A percentile compares a stretch with the other conserved stretches of the same genome.
These are phyloP conservation scores for Geotrichum histeridarum DNA, from an alignment of 1,139 yeast species.

Conservation along the genomic window DNA sequence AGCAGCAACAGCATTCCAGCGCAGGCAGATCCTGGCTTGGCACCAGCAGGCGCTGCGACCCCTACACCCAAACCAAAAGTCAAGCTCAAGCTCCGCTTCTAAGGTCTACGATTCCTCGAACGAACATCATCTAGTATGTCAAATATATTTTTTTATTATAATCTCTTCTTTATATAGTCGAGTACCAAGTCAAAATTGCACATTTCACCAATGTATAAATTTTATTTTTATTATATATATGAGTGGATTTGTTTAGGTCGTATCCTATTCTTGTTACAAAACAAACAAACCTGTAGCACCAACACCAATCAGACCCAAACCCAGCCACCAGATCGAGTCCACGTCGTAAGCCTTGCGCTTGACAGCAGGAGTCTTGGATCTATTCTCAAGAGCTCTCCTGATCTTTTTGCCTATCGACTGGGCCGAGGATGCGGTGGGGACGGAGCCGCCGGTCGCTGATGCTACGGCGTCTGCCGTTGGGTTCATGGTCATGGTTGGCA, in stretches of 20 bases:
- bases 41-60: not conserved
- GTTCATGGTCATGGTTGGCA: slow-evolving; percentile 85
- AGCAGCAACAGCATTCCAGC: no score
- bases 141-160: no score
- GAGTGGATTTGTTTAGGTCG: no score
- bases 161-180: no score
- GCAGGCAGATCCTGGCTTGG: not conserved
- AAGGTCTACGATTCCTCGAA: not conserved
- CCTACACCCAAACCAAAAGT: slow-evolving; percentile 26
- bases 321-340: slow-evolving; percentile 51
- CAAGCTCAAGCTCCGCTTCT: slow-evolving; percentile 30
- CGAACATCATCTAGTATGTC: no score
- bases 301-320: slow-evolving; percentile 40
- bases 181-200: no score
- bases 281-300: slow-evolving; percentile 41
- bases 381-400: slow-evolving; percentile 72
- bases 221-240: no score
- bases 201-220: no score
- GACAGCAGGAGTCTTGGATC: slow-evolving; percentile 70
- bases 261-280: slow-evolving; percentile 19
- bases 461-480: slow-evolving; percentile 55
- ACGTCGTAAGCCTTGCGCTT: slow-evolving; percentile 44
- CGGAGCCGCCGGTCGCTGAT: slow-evolving; percentile 27
- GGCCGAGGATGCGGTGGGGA: slow-evolving; percentile 30
- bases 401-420: slow-evolving; percentile 43